Evolutionary conservation across 306 rosid species (phyloP).

Genomic region (Cyamopsis tetragonoloba): DNA sequence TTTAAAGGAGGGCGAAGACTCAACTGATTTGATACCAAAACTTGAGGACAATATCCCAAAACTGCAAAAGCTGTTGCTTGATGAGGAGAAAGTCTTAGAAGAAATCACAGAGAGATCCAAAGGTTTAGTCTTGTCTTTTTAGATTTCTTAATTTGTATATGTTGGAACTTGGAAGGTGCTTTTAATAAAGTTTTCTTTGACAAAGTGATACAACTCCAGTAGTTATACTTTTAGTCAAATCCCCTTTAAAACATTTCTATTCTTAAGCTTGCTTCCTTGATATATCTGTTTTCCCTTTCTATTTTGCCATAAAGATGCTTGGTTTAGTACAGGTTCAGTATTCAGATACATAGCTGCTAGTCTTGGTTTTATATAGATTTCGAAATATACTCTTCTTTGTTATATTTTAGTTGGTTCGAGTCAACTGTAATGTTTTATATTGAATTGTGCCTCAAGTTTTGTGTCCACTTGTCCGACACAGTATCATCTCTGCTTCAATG

Average conservation of each 20-base stretch:
- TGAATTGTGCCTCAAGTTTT: background rate
- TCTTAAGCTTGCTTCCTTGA: background rate
- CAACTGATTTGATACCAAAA: constrained; percentile 67
- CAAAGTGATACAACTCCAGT: background rate
- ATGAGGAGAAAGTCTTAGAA: constrained; percentile 79
- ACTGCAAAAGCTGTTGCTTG: constrained; percentile 63
- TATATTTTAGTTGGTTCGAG: background rate
- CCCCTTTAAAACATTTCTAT: background rate
- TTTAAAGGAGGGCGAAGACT: constrained; percentile 72
- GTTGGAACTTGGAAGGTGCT: background rate
- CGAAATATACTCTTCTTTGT: background rate
- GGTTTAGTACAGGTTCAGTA: constrained; percentile 1
- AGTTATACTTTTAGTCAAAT: background rate
- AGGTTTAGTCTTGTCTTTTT: constrained; percentile 42
- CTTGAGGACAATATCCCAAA: constrained; percentile 72
- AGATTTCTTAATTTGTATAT: constrained; percentile 8
- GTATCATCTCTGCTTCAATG: too few species aligned
- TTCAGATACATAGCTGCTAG: background rate
- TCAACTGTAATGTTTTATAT: background rate
- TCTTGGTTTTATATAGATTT: background rate
- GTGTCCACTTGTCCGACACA: too few species aligned
- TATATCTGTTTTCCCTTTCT: background rate
- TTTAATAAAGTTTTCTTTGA: background rate
- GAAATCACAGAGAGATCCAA: constrained; percentile 73
- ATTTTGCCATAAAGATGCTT: background rate